Percentiles rank a stretch among this genome's conserved stretches.
Conservation (phyloP, 257 asterid genomes). For the Gentiana straminea region DNA sequence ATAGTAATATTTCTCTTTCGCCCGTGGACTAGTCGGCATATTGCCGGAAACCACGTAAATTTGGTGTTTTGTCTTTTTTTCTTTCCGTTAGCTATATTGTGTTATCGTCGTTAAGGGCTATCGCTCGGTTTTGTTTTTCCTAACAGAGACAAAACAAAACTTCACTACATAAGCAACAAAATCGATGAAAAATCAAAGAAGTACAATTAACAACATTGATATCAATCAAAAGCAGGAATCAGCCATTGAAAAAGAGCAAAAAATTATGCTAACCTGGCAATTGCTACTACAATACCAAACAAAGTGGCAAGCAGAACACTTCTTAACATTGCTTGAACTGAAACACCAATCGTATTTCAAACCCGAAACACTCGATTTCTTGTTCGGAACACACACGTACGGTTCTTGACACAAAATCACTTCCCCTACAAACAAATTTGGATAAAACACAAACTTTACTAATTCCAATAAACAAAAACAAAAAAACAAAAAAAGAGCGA, state of each 20-base stretch:
- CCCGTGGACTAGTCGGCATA: too few relatives aligned
- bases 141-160: too few relatives aligned
- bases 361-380: slow-evolving; percentile 42
- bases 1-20: too few relatives aligned
- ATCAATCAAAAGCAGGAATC: neutral
- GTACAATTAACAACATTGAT: too few relatives aligned
- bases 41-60: too few relatives aligned
- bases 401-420: slow-evolving; percentile 67
- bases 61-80: too few relatives aligned
- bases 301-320: slow-evolving; percentile 80
- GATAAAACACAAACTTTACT: neutral
- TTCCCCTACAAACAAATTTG: slow-evolving; percentile 40
- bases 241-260: neutral
- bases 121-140: too few relatives aligned
- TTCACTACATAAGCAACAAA: too few relatives aligned
- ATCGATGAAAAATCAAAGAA: too few relatives aligned
- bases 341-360: slow-evolving; percentile 84
- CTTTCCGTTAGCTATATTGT: too few relatives aligned
- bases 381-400: slow-evolving; percentile 69
- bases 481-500: neutral
- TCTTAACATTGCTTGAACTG: slow-evolving; percentile 47
- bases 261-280: slow-evolving; percentile 56
- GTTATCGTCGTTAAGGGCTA: too few relatives aligned
- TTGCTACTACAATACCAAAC: slow-evolving; percentile 66
- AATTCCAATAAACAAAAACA: too few relatives aligned